These are phyloP conservation scores for Cladobotryum protrusum DNA, from an alignment of 2,329 filamentous ascomycete genomes.

Conservation along the genomic window DNA sequence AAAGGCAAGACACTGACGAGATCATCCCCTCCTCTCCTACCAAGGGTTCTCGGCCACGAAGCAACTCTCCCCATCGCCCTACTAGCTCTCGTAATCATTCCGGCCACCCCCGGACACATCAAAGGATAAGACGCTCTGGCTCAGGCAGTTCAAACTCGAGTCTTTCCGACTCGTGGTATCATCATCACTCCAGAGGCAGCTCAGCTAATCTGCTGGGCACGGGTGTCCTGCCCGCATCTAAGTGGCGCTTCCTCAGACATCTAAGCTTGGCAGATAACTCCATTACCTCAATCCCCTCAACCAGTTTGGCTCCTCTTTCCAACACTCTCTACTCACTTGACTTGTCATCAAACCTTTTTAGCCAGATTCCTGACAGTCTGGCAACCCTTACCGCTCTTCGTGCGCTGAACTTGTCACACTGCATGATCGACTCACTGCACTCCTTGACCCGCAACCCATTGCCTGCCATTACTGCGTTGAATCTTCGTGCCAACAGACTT, in stretches of 20 bases:
- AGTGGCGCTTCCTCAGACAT: conserved; percentile 93
- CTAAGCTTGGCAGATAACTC: conserved; percentile 88
- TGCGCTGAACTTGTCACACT: conserved; percentile 88
- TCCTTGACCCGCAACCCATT: conserved; percentile 80
- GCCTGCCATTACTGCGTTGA: conserved; percentile 88
- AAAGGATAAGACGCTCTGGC: conserved; percentile 77
- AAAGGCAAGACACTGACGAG: conserved; percentile 43
- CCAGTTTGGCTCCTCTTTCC: conserved; percentile 73
- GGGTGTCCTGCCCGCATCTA: conserved; percentile 70
- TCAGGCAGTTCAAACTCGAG: conserved; percentile 91
- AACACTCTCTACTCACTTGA: conserved; percentile 89
- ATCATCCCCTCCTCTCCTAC: conserved; percentile 31
- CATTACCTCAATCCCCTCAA: conserved; percentile 69
- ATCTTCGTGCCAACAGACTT: conserved; percentile 82
- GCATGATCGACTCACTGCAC: conserved; percentile 94
- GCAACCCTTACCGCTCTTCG: conserved; percentile 80
- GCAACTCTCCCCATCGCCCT: conserved; percentile 75
- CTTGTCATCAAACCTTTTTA: conserved; percentile 85
- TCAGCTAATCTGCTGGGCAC: conserved; percentile 69
- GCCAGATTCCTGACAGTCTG: conserved; percentile 88
- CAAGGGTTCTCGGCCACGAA: conserved; percentile 54
- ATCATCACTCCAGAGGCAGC: conserved; percentile 58
- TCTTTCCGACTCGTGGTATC: conserved; percentile 57
- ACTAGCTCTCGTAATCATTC: conserved; percentile 67
- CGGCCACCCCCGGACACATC: conserved; percentile 57